Conservation (phyloP, 108 stramenopile species). For the Craspedostauros australis region DNA sequence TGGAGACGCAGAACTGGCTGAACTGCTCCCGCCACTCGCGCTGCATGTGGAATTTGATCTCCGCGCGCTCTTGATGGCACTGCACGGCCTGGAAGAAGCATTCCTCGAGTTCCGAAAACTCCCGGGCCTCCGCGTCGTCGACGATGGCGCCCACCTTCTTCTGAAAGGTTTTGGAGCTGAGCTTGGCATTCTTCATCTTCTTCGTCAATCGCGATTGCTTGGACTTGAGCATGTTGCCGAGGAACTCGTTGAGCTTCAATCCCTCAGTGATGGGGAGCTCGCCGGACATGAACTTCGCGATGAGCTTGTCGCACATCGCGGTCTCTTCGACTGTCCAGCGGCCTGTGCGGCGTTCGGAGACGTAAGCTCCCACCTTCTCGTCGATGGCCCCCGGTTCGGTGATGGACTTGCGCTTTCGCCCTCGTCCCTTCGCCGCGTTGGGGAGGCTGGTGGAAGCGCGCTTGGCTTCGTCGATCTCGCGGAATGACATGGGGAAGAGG, state of each 20-base stretch:
- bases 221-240: conserved; percentile 72
- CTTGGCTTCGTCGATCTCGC: conserved; percentile 72
- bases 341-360: conserved; percentile 57
- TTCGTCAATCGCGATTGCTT: conserved; percentile 84
- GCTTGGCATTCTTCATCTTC: conserved; percentile 88
- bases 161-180: conserved; percentile 59
- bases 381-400: conserved; percentile 14
- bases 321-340: conserved; percentile 83
- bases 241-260: conserved; percentile 79
- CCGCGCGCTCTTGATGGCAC: conserved; percentile 54
- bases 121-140: conserved; percentile 40
- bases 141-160: conserved; percentile 29
- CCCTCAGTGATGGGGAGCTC: conserved; percentile 63
- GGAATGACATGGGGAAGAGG: conserved; percentile 81
- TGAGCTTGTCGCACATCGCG: conserved; percentile 71
- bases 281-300: conserved; percentile 66
- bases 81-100: conserved; percentile 61
- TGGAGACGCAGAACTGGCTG: conserved; percentile 50
- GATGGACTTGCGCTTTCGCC: conserved; percentile 39
- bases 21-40: conserved; percentile 80
- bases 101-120: conserved; percentile 63
- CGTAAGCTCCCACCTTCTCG: conserved; percentile 17
- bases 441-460: conserved; percentile 16
- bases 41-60: conserved; percentile 80
- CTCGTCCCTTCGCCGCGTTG: conserved; percentile 24